Evolutionary conservation across 108 stramenopile genomes (phyloP).

Genomic region (Discostella stelligeroides): DNA sequence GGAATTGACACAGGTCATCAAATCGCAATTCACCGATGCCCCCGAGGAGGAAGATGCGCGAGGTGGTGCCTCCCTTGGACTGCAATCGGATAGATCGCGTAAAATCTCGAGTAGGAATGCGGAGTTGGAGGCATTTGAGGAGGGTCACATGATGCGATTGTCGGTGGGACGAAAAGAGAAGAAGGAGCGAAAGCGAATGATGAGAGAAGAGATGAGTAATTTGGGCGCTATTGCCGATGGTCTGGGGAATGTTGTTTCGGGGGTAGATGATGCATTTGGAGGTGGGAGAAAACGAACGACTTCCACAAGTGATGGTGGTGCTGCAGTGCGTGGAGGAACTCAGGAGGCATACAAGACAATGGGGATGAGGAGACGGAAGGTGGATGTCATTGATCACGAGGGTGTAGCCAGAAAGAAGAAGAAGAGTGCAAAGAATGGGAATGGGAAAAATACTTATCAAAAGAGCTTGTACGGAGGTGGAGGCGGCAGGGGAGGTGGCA

Average conservation of each 20-base stretch:
- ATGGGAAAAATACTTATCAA: conserved; percentile 63
- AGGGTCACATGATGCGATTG: conserved; percentile 80
- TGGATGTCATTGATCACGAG: conserved; percentile 40
- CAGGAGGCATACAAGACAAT: conserved; percentile 40
- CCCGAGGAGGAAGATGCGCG: conserved; percentile 89
- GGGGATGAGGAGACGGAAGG: conserved; percentile 63
- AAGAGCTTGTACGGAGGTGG: conserved; percentile 64
- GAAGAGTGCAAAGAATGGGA: conserved; percentile 20
- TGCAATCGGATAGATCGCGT: conserved; percentile 69
- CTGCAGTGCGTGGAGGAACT: conserved; percentile 13
- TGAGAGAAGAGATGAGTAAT: conserved; percentile 84
- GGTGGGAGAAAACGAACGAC: conserved; percentile 18
- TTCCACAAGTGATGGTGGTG: conserved; percentile 5
- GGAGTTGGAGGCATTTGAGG: conserved; percentile 77
- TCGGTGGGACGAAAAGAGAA: conserved; percentile 76
- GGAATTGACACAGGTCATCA: conserved; percentile 77
- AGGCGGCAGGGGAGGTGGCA: conserved; percentile 14
- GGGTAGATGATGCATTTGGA: conserved; percentile 64
- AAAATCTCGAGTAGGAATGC: conserved; percentile 64
- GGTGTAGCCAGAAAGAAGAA: conserved; percentile 20
- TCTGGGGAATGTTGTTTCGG: conserved; percentile 67
- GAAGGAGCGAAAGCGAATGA: conserved; percentile 71
- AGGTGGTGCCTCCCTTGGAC: conserved; percentile 75
- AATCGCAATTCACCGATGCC: conserved; percentile 73
- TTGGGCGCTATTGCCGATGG: conserved; percentile 79